Evolutionary conservation across 2,329 filamentous ascomycete genomes (phyloP), one percentile per base, ranked within the genome.

Genomic region (Aspergillus novofumigatus): DNA sequence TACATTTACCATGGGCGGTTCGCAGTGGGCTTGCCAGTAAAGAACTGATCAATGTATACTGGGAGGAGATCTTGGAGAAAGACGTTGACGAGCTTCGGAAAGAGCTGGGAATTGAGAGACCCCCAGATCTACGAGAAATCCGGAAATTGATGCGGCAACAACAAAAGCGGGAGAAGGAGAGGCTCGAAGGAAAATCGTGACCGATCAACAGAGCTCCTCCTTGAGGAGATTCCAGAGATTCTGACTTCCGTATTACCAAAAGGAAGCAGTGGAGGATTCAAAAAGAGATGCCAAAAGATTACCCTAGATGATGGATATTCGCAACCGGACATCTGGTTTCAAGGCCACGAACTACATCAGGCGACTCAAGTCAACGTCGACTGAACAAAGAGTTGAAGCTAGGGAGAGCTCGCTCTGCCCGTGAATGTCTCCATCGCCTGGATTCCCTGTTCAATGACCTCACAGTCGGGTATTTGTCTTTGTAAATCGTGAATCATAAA

Each of bases 31-130:
- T 91, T 62, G 78, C 83, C 55, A 83, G 86, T 50, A 85, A 89
- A 67, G 90, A 96, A 69, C 80, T 97, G 35, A 92, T 99, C 64
- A 97, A 97, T 73, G 87, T 99, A 1, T 99, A 96, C 71, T 99
- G 94, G 94, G 94, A 99, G 76, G 91, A 97, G 79, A 84, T 93
- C 77, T 76, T 99, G 64, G 88, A 92, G 77, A 90, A 86, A 56
- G 88, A 96, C 73, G 90, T 96, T 26, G 82, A 85, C 52, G 89
- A 87, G 62, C 70, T 99, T 71, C 83, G 94, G 62, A 73, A 69
- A 4, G 83, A 92, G 70, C 72, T 99, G 66, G 87, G 90, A 2
- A 92, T 99, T 54, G 91, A 97, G 78, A 86, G 85, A 70, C 94
- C 94, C 38, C 91, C 92, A 7, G 92, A 97, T 75, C 77, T 97